Conservation (phyloP, 2,329 filamentous ascomycete genomes). For the Colletotrichum camelliae region DNA sequence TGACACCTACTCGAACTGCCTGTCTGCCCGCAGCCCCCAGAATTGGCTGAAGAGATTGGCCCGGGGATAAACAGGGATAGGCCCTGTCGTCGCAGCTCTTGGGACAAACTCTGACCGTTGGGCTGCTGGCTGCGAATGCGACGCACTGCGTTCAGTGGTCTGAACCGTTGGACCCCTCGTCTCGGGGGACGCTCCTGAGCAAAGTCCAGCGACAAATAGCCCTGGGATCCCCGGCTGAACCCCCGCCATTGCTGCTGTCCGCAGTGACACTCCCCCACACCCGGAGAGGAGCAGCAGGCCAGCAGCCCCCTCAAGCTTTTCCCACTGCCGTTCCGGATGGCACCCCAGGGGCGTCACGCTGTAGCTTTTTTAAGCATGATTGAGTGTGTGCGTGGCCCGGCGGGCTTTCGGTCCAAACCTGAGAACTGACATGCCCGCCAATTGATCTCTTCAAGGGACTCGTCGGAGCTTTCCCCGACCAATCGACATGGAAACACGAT, state of each 20-base stretch:
- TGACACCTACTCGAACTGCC: neutral
- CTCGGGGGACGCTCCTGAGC: neutral
- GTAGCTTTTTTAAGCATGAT: neutral
- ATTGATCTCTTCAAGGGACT: neutral
- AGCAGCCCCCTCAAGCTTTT: neutral
- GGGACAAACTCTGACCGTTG: neutral
- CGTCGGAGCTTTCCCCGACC: neutral
- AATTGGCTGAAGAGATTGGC: neutral
- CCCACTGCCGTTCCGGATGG: neutral
- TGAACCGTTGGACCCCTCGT: slow-evolving; percentile 12
- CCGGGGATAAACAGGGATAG: neutral
- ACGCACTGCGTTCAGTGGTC: neutral
- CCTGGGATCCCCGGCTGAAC: neutral
- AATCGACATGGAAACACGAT: neutral
- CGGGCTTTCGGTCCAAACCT: neutral
- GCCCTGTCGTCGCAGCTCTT: neutral
- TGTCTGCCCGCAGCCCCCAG: neutral
- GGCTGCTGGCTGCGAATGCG: neutral
- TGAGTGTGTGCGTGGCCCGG: neutral
- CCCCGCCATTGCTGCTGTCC: neutral
- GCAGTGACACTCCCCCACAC: neutral
- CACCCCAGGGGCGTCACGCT: neutral
- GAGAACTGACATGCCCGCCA: neutral
- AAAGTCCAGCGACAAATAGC: neutral
- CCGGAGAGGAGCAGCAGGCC: neutral